Evolutionary conservation across 176 grass and related monocot species (phyloP), one percentile per base, ranked within the genome.

Genomic region (Cocos nucifera): DNA sequence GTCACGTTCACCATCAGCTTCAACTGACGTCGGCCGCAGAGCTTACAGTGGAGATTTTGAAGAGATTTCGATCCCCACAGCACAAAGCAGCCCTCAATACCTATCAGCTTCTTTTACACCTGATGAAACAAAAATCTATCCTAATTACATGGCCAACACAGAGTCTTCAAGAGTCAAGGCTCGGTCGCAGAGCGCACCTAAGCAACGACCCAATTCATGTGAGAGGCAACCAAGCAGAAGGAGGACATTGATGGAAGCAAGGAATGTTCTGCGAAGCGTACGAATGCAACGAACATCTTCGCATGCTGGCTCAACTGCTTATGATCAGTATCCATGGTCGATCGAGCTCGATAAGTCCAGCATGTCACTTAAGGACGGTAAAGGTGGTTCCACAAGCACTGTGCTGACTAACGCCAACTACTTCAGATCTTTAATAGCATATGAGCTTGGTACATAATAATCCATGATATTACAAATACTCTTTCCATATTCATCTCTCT

Each of bases 91-190:
- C 66, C 84, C 83, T 15, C 57, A 76, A 7, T 26, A 76, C 57
- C 58, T 18, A 32, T 20, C 56, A 67, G 54, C 54, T 49, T 6
- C 72, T 72, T 28, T 51, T 51, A 53, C 51, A 4, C 49, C 35
- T 19, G 51, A 12, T 39, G 19, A 5, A 27, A 59, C 15, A 59
- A 59, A 63, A n/a, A 15, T 62, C 27, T 88, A 70, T 73, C 85
- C 85, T 35, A 85, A 73, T 74, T 95, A 95, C 75, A 95, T 95
- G 89, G 72, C 81, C 4, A 85, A 95, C 63, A 95, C 89, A 0
- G 69, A 95, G 75, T 95, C 89, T 6, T 88, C 81, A 3, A 74
- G 89, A 14, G 89, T 85, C 44, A 95, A 95, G 85, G 78, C 77
- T 9, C 61, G 78, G 60, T 78, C 84, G 7, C 78, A 82, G 65